Conservation (phyloP, 805 yeast genomes). For the Candida chauliodis region DNA sequence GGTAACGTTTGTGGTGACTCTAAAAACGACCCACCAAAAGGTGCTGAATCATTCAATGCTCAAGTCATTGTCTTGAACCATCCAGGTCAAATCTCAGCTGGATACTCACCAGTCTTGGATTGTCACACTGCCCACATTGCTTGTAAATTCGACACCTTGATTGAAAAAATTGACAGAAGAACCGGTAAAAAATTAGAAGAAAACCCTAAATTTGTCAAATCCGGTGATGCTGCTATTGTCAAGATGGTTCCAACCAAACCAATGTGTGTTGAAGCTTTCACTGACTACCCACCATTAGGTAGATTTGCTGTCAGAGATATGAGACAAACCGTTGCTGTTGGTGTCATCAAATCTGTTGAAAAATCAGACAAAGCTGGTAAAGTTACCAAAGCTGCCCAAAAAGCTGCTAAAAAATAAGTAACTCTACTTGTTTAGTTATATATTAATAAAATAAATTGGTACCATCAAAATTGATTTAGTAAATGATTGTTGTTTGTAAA, state of each 20-base stretch:
- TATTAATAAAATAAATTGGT: too few species aligned
- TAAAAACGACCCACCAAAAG: constrained; percentile 84
- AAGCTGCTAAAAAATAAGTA: constrained; percentile 47
- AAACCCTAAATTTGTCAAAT: constrained; percentile 33
- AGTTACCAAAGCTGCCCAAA: constrained; percentile 47
- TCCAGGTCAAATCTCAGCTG: constrained; percentile 89
- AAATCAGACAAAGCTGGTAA: constrained; percentile 48
- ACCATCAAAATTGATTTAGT: too few species aligned
- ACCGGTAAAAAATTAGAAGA: constrained; percentile 34
- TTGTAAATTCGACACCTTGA: constrained; percentile 76
- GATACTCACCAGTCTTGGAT: constrained; percentile 89
- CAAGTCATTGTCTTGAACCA: constrained; percentile 86
- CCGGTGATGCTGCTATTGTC: constrained; percentile 39
- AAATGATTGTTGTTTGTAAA: too few species aligned
- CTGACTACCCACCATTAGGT: constrained; percentile 45
- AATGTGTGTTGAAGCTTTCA: constrained; percentile 43
- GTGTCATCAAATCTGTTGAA: constrained; percentile 82
- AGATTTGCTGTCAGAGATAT: constrained; percentile 86
- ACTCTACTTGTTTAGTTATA: too few species aligned
- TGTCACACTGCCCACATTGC: constrained; percentile 94
- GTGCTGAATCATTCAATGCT: constrained; percentile 75
- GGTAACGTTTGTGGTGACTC: constrained; percentile 93
- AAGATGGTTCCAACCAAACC: constrained; percentile 43
- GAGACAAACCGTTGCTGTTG: constrained; percentile 99
- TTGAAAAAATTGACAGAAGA: constrained; percentile 87